These are phyloP conservation scores for Leishmania tarentolae DNA, from an alignment of 208 protist genomes.

Conservation along the genomic window DNA sequence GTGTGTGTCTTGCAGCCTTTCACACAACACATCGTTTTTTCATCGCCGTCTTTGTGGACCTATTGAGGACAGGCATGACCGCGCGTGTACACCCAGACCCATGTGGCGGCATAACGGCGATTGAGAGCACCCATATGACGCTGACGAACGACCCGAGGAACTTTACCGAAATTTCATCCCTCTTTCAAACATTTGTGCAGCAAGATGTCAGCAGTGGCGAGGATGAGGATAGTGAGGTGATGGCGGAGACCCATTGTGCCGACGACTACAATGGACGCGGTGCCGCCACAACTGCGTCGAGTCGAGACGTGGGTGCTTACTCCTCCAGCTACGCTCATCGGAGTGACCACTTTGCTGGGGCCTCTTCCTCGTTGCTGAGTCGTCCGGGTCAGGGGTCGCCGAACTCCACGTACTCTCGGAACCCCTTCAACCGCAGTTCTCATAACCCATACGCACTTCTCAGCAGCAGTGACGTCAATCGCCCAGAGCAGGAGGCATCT, in stretches of 20 bases:
- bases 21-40: background rate
- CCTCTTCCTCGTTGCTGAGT: background rate
- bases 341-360: background rate
- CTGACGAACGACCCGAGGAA: constrained; percentile 41
- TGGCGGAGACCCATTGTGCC: background rate
- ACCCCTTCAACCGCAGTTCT: constrained; percentile 29
- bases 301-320: background rate
- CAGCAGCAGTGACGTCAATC: constrained; percentile 24
- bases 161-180: constrained; percentile 48
- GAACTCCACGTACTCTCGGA: constrained; percentile 16
- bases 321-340: background rate
- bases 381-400: constrained; percentile 1
- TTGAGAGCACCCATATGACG: constrained; percentile 9
- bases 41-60: background rate
- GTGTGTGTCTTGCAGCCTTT: background rate
- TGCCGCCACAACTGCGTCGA: background rate
- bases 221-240: constrained; percentile 23
- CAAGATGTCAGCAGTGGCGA: constrained; percentile 25
- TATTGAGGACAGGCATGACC: background rate
- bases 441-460: constrained; percentile 42
- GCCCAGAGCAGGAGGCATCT: background rate
- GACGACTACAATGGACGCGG: constrained; percentile 3
- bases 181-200: constrained; percentile 55
- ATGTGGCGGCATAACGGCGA: background rate
- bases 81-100: background rate